Percentiles rank a stretch among this genome's conserved stretches.
These are phyloP conservation scores for Astrothelium subdiscretum DNA, from an alignment of 495 filamentous ascomycete genomes.

Conservation along the genomic window DNA sequence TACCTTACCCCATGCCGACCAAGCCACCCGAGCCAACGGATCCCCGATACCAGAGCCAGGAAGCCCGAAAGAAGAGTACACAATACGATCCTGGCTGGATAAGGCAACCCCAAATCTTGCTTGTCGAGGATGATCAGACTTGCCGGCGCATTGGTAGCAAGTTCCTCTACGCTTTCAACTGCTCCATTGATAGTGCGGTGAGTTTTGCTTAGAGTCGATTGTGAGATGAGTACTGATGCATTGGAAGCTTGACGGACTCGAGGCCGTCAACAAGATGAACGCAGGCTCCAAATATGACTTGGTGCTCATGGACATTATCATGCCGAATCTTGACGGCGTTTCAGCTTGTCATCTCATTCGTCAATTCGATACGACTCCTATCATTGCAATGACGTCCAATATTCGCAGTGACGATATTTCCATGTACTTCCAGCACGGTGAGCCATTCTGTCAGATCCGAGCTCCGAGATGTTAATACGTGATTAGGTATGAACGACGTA, in stretches of 20 bases:
- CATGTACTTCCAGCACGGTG: conserved; percentile 95
- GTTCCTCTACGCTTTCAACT: conserved; percentile 80
- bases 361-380: conserved; percentile 77
- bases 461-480: conserved; percentile 1
- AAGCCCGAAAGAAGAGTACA: conserved; percentile 54
- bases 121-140: conserved; percentile 93
- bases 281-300: conserved; percentile 74
- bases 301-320: conserved; percentile 98
- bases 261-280: conserved; percentile 88
- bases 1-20: conserved; percentile 65
- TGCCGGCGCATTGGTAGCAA: conserved; percentile 90
- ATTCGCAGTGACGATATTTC: conserved; percentile 94
- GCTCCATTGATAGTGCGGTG: conserved; percentile 84
- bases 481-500: conserved; percentile 93
- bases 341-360: conserved; percentile 90
- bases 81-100: conserved; percentile 70
- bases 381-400: conserved; percentile 98
- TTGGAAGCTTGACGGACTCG: conserved; percentile 69
- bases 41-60: conserved; percentile 36
- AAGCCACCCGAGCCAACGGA: conserved; percentile 44
- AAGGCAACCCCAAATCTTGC: conserved; percentile 69
- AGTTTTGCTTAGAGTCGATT: conserved; percentile 26
- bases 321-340: conserved; percentile 92
- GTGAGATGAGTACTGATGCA: conserved; percentile 13
- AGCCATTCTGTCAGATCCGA: conserved; percentile 20